Conservation (phyloP, 2,329 filamentous ascomycete species). For the Epichloe coenophiala region DNA sequence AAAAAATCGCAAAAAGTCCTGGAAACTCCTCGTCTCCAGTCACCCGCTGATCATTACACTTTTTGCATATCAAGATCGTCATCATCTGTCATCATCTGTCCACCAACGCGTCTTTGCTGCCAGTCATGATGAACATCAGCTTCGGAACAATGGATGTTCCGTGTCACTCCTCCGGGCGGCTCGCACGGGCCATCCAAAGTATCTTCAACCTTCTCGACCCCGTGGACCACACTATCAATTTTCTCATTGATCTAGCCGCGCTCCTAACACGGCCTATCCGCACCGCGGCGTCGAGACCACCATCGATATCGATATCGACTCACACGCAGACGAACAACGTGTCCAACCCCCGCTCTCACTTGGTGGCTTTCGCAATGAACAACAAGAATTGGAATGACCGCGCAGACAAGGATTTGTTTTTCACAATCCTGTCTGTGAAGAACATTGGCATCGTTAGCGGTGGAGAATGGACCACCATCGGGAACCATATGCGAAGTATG, state of each 20-base stretch:
- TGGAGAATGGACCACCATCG: constrained; percentile 48
- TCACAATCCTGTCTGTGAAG: constrained; percentile 48
- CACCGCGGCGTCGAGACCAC: constrained; percentile 5
- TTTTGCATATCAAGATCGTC: not conserved
- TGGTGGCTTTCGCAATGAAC: constrained; percentile 23
- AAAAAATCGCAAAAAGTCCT: not conserved
- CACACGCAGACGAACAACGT: constrained; percentile 6
- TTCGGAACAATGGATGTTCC: constrained; percentile 8
- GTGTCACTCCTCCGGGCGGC: not conserved
- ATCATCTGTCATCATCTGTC: not conserved
- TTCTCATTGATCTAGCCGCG: constrained; percentile 20
- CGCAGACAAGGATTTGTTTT: constrained; percentile 50
- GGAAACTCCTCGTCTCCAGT: not conserved
- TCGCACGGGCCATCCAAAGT: constrained; percentile 16
- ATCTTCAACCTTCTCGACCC: constrained; percentile 7
- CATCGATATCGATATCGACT: constrained; percentile 4
- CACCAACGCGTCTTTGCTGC: not conserved
- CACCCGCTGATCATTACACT: not conserved
- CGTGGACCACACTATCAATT: constrained; percentile 28
- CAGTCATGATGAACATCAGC: not conserved
- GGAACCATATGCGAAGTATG: constrained; percentile 43
- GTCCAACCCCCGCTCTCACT: not conserved
- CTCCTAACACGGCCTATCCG: constrained; percentile 23
- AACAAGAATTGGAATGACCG: constrained; percentile 49
- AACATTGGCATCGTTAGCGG: constrained; percentile 51